These are phyloP conservation scores for Saccharomyces paradoxus DNA, from an alignment of 805 yeast species.

Conservation along the genomic window DNA sequence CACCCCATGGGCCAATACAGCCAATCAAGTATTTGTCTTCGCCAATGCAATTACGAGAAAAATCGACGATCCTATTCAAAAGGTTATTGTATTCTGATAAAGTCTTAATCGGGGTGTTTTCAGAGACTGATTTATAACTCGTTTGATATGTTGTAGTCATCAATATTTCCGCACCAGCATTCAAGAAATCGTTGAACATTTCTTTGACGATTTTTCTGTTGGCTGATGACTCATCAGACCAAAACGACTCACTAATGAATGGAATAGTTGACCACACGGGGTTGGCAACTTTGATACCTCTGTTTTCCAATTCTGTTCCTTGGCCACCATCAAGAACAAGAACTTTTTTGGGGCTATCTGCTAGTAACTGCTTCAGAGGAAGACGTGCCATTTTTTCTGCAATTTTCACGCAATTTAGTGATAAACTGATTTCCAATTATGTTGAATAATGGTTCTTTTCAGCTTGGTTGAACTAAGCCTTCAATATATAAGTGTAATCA, in stretches of 20 bases:
- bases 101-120: conserved; percentile 16
- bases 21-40: conserved; percentile 33
- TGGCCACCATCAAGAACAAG: conserved; percentile 52
- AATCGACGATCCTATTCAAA: conserved; percentile 15
- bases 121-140: conserved; percentile 35
- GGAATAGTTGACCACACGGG: conserved; percentile 58
- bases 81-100: conserved; percentile 16
- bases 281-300: conserved; percentile 38
- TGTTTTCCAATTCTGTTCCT: conserved; percentile 52
- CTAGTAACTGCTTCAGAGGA: conserved; percentile 7
- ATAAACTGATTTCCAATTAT: not conserved
- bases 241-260: conserved; percentile 28
- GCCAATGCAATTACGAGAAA: conserved; percentile 20
- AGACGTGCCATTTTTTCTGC: conserved; percentile 1
- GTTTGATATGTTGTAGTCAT: conserved; percentile 58
- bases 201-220: conserved; percentile 37
- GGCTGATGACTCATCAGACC: conserved; percentile 14
- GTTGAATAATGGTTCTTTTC: not conserved
- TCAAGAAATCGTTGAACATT: conserved; percentile 45
- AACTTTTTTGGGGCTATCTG: conserved; percentile 10
- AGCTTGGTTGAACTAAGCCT: not conserved
- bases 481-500: not conserved
- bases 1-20: conserved; percentile 73
- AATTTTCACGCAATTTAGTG: not conserved
- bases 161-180: conserved; percentile 47